Percentiles rank a stretch among this genome's conserved stretches.
phyloP scores from a whole-genome alignment of 2,329 filamentous ascomycete species.

The Diplodia sapinea region DNA sequence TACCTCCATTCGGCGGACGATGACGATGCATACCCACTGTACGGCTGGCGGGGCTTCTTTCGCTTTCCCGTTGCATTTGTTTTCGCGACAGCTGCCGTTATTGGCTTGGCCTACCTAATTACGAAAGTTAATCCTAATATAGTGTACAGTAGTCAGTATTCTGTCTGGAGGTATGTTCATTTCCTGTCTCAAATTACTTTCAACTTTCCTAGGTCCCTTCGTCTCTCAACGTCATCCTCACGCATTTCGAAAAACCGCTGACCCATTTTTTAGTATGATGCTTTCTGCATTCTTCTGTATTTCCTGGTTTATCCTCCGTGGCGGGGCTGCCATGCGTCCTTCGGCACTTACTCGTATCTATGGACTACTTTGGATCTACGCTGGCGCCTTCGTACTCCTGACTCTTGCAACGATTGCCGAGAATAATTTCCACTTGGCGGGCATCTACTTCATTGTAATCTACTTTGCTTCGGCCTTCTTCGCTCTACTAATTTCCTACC shows the following conservation, averaged over 20 bases:
- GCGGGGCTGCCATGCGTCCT: constrained; percentile 79
- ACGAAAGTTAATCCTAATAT: constrained; percentile 87
- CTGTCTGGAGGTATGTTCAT: constrained; percentile 70
- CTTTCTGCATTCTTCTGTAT: constrained; percentile 78
- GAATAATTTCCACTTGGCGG: constrained; percentile 72
- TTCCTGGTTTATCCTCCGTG: constrained; percentile 82
- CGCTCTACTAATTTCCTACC: constrained; percentile 74
- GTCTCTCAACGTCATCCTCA: not conserved
- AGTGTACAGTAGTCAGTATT: constrained; percentile 86
- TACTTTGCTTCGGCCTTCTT: constrained; percentile 78
- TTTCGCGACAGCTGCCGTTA: constrained; percentile 69
- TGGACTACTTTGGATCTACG: constrained; percentile 81
- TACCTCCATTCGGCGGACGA: constrained; percentile 66
- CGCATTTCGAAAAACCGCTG: not conserved
- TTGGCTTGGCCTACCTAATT: constrained; percentile 76
- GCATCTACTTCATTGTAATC: constrained; percentile 82
- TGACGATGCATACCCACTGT: constrained; percentile 66
- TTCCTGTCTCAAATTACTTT: not conserved
- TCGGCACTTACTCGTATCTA: constrained; percentile 86
- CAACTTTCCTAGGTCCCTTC: not conserved
- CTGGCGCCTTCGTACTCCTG: constrained; percentile 73
- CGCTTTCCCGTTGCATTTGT: constrained; percentile 79
- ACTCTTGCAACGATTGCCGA: constrained; percentile 77
- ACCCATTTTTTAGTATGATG: constrained; percentile 66
- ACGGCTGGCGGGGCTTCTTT: constrained; percentile 82